Conservation (phyloP, 208 protist genomes). For the Leishmania arabica region DNA sequence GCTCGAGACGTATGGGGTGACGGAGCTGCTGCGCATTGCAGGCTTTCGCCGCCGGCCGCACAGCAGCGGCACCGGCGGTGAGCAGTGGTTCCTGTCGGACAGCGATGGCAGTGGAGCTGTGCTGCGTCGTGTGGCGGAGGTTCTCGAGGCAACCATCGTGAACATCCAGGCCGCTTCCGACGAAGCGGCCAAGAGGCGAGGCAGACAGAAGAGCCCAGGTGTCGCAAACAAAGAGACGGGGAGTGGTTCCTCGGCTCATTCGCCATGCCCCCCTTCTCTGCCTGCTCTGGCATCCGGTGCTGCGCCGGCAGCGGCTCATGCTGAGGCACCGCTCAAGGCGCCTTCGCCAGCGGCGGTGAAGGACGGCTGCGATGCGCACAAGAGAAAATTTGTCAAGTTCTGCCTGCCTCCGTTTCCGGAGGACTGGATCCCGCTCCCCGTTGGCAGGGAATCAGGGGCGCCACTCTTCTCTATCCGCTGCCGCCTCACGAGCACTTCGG, state of each 20-base stretch:
- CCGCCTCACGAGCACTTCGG: neutral
- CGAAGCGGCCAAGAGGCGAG: conserved; percentile 20
- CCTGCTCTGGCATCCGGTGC: neutral
- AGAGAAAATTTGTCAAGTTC: conserved; percentile 21
- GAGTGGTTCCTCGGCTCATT: neutral
- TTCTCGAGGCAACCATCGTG: conserved; percentile 45
- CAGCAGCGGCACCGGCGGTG: conserved; percentile 32
- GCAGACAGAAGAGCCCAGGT: neutral
- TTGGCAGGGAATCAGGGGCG: conserved; percentile 37
- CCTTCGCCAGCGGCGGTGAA: neutral
- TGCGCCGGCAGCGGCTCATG: neutral
- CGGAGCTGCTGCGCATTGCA: conserved; percentile 55
- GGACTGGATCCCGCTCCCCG: conserved; percentile 35
- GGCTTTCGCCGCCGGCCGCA: conserved; percentile 65
- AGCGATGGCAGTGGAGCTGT: conserved; percentile 47
- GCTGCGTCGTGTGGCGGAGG: conserved; percentile 41
- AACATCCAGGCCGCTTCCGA: conserved; percentile 39
- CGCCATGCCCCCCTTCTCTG: neutral
- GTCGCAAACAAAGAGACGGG: neutral
- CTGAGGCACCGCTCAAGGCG: neutral
- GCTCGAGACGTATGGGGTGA: conserved; percentile 62
- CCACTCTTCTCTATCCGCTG: conserved; percentile 45
- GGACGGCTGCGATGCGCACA: neutral
- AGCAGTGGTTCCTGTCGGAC: conserved; percentile 72
- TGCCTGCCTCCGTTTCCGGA: conserved; percentile 30